phyloP scores from a whole-genome alignment of 768 basidiomycete genomes.

The Lactarius indigo region DNA sequence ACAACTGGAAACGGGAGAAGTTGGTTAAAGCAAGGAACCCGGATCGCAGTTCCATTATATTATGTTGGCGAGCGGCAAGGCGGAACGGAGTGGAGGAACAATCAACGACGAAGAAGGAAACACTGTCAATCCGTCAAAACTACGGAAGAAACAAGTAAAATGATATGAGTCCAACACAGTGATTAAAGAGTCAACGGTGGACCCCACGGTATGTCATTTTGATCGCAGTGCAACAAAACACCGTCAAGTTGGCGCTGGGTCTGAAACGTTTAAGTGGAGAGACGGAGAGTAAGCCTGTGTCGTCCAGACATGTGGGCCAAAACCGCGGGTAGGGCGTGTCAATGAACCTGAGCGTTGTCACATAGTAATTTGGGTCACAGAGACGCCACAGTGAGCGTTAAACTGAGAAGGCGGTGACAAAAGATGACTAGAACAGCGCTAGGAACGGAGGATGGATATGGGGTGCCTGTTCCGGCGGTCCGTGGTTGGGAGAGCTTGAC shows the following conservation, averaged over 20 bases:
- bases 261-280: conserved; percentile 14
- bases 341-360: background rate
- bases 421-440: conserved; percentile 12
- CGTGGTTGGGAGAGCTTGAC: background rate
- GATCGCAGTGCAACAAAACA: conserved; percentile 8
- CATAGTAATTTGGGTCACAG: background rate
- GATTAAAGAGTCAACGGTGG: conserved; percentile 8
- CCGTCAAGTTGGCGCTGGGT: background rate
- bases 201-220: conserved; percentile 13
- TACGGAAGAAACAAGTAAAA: conserved; percentile 4
- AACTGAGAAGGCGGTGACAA: conserved; percentile 5
- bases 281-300: background rate
- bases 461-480: background rate
- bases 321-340: background rate
- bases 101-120: background rate
- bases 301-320: background rate
- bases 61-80: conserved; percentile 10
- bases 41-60: conserved; percentile 1
- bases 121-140: background rate
- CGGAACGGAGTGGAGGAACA: background rate
- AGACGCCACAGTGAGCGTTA: background rate
- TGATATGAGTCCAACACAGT: background rate
- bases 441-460: conserved; percentile 6
- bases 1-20: background rate
- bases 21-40: background rate